Evolutionary conservation across 495 filamentous ascomycete species (phyloP), one percentile per base, ranked within the genome.

Genomic region (Penicillium coffeae): DNA sequence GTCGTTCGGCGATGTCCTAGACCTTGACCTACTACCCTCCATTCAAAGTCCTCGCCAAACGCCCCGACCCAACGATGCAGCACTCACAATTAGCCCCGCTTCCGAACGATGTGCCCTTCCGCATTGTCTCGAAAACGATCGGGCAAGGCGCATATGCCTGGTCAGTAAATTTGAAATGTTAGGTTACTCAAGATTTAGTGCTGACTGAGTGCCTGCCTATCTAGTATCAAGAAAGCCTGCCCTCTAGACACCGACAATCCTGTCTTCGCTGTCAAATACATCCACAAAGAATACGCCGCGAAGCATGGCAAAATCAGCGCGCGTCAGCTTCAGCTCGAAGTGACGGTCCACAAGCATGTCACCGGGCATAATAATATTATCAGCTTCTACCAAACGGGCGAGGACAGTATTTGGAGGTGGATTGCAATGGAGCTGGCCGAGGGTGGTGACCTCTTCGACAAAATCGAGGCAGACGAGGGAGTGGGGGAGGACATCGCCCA

Each of bases 391-490:
- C 82, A 84, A 25, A 85, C 81, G 3, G 93, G 89, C 42, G 90
- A 96, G 64, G 91, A 99, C 61, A 63, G 73, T 2, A 69, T 84
- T n/a, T 99, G 94, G 94, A 78, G 83, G 56, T 99, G 92, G 92
- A 95, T 99, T 59, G 90, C 89, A 12, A 96, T 99, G 90, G 93
- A 99, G 65, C 83, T 89, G 56, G 93, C 93, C 36, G 89, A 92
- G 52, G 93, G 93, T 35, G 93, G 93, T 12, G 93, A 99, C 64
- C 79, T 99, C 10, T 99, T 99, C 71, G 93, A 98, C 79, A 98
- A 98, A 73, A 96, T 98, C 60, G 93, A 98, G 66, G 90, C 93
- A 3, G 93, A 98, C 66, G 87, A 89, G 21, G 93, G 94, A 45
- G 87, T 96, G 9, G 78, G 82, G 8, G 87, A 96, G 66, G 88